Conservation (phyloP, 441 rosid species). For the Pelargonium myrrhifolium region DNA sequence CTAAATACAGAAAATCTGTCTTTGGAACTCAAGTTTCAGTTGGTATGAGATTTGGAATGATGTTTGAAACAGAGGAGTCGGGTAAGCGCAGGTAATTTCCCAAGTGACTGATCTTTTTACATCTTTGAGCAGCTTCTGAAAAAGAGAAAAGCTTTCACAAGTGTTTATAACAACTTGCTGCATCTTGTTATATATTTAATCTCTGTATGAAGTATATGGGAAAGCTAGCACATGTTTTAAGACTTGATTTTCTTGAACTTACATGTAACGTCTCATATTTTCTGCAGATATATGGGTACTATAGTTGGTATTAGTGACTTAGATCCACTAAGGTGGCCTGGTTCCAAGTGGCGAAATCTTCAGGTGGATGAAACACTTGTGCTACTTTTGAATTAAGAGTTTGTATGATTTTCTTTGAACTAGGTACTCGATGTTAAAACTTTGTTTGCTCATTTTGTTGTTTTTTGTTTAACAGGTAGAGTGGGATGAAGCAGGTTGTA, state of each 20-base stretch:
- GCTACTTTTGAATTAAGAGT: neutral
- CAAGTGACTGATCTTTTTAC: neutral
- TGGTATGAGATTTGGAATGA: constrained; percentile 93
- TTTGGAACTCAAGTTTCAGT: constrained; percentile 58
- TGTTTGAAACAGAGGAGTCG: constrained; percentile 98
- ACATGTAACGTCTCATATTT: neutral
- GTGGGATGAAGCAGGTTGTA: constrained; percentile 98
- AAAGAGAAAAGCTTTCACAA: too few species aligned
- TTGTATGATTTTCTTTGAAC: neutral
- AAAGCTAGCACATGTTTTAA: neutral
- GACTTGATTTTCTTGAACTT: neutral
- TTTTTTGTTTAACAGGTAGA: constrained; percentile 49
- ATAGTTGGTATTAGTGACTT: constrained; percentile 73
- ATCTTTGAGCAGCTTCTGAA: too few species aligned
- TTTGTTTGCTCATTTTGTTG: neutral
- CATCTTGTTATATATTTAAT: too few species aligned
- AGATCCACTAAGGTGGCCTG: constrained; percentile 97
- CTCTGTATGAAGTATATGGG: too few species aligned
- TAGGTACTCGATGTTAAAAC: neutral
- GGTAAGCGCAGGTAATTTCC: constrained; percentile 57
- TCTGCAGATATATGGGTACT: constrained; percentile 85
- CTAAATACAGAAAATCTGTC: constrained; percentile 84
- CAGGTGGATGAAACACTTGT: constrained; percentile 34
- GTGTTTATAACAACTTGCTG: too few species aligned
- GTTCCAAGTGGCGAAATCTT: constrained; percentile 98